Evolutionary conservation across 345 rosid species (phyloP), one percentile per base, ranked within the genome.

Genomic region (Syzygium aqueum): DNA sequence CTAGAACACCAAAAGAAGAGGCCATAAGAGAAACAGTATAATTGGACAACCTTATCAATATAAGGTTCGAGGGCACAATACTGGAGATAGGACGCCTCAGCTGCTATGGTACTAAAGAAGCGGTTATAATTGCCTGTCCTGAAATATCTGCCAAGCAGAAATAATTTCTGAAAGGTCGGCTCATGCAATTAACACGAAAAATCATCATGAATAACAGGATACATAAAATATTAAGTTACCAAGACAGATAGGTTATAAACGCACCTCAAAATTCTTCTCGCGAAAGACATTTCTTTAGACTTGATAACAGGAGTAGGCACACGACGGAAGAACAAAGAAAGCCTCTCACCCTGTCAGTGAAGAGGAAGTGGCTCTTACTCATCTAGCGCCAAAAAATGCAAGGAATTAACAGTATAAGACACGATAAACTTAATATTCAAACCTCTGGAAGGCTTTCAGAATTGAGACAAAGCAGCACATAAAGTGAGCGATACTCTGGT

Each of bases 1-100:
- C 40, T 15, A 57, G 7, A 13, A 82, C 19, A 30, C 73, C 22
- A 46, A 30, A 65, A 49, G 27, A 54, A 63, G 27, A 21, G 27
- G 53, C 14, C 23, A 27, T n/a, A 84, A 40, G 46, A 80, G 40
- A 87, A 33, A 57, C 28, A 56, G n/a, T 53, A 23, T 51, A 8
- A 25, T 27, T 15, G 33, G 85, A 67, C 73, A 49, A 96, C 99
- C 98, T 96, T 92, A 85, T 89, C 91, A 27, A 97, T 90, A 88
- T 90, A 90, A 77, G 94, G 94, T 86, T 94, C 98, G 67, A 96
- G 90, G 90, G 92, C 92, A 91, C 94, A 96, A 80, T 91, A 96
- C 90, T 97, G 99, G 63, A 96, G 89, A 93, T 93, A 91, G 27
- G 99, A 94, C 83, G 97, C 98, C 87, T 96, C 95, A 40, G 94